Evolutionary conservation across 2,329 filamentous ascomycete species (phyloP).

Genomic region (Plenodomus tracheiphilus): DNA sequence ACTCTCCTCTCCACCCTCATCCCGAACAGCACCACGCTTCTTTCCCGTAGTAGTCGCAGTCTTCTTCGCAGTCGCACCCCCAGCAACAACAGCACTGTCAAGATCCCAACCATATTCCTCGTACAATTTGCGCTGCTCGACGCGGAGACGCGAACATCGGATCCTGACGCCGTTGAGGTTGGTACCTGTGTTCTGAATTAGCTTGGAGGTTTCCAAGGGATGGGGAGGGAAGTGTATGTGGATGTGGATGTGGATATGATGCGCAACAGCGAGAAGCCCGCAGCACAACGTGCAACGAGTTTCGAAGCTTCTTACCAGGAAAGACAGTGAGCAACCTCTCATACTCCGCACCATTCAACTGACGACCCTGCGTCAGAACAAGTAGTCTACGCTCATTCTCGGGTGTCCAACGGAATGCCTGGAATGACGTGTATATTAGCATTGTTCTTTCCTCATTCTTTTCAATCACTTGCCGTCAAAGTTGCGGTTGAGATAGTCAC

Average conservation of each 20-base stretch:
- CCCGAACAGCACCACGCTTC: background rate
- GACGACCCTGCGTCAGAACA: constrained; percentile 15
- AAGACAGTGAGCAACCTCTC: constrained; percentile 11
- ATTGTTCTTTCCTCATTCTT: too few relatives aligned
- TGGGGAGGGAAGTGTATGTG: background rate
- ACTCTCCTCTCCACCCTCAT: background rate
- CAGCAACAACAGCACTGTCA: constrained; percentile 1
- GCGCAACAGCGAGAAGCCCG: too few relatives aligned
- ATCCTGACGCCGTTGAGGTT: constrained; percentile 16
- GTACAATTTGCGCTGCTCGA: constrained; percentile 10
- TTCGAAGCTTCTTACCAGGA: too few relatives aligned
- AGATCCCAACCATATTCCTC: constrained; percentile 17
- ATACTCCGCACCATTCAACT: constrained; percentile 10
- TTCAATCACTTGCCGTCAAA: too few relatives aligned
- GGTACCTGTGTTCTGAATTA: constrained; percentile 4
- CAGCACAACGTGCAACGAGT: too few relatives aligned
- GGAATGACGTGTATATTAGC: background rate
- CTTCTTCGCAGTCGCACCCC: background rate
- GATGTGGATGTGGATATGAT: too few relatives aligned
- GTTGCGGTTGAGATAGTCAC: too few relatives aligned
- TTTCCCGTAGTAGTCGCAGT: constrained; percentile 3
- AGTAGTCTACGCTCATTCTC: constrained; percentile 22
- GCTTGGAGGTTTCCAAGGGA: too few relatives aligned
- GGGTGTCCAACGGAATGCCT: constrained; percentile 14
- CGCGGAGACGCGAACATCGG: constrained; percentile 1